Evolutionary conservation across 805 yeast genomes (phyloP).

Genomic region (Metschnikowia baotianmanensis): DNA sequence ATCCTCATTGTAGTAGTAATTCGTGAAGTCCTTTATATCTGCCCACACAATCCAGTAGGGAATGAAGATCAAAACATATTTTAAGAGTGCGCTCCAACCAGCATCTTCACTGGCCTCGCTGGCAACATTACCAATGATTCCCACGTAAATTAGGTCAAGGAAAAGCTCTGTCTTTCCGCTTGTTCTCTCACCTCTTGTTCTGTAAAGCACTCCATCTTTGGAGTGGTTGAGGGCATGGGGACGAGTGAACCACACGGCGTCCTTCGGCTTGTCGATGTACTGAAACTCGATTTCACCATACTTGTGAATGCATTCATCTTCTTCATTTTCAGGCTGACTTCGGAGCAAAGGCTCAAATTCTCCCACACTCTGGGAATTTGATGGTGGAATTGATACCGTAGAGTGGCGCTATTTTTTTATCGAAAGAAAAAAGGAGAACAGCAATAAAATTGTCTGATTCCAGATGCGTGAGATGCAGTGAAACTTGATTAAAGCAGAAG

Average conservation of each 20-base stretch:
- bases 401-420: too few relatives aligned
- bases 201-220: conserved; percentile 51
- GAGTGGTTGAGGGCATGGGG: conserved; percentile 65
- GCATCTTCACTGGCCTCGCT: conserved; percentile 51
- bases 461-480: too few relatives aligned
- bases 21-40: conserved; percentile 62
- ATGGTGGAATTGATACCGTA: too few relatives aligned
- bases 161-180: conserved; percentile 56
- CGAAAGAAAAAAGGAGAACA: too few relatives aligned
- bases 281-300: conserved; percentile 49
- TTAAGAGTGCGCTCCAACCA: conserved; percentile 44
- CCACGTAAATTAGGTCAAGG: conserved; percentile 62
- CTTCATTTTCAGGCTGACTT: conserved; percentile 20
- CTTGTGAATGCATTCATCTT: conserved; percentile 43
- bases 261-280: conserved; percentile 44
- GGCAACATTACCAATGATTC: conserved; percentile 59
- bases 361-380: background rate
- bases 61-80: conserved; percentile 49
- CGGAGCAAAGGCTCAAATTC: background rate
- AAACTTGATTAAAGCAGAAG: too few relatives aligned
- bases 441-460: too few relatives aligned
- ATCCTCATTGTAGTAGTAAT: conserved; percentile 62
- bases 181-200: conserved; percentile 55
- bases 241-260: conserved; percentile 40
- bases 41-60: conserved; percentile 67